phyloP scores from a whole-genome alignment of 345 rosid species.

The Brassica napus region Da-Ae NC_063436.1:22459001-22459500 shows the following conservation, averaged over 20 bases:
- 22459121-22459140: conserved; percentile 3
- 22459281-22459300: conserved; percentile 97
- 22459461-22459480: background rate
- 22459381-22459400: conserved; percentile 20
- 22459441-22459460: conserved; percentile 11
- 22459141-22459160: conserved; percentile 79
- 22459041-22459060: conserved; percentile 69
- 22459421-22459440: background rate
- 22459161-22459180: conserved; percentile 89
- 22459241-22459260: background rate
- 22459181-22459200: conserved; percentile 93
- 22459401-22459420: background rate
- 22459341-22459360: conserved; percentile 70
- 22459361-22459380: conserved; percentile 8
- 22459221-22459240: background rate
- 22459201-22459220: conserved; percentile 17
- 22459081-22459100: conserved; percentile 38
- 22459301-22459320: conserved; percentile 62
- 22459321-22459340: conserved; percentile 63
- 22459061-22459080: conserved; percentile 85
- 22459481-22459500: conserved; percentile 13
- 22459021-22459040: conserved; percentile 93
- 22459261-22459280: conserved; percentile 53
- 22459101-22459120: background rate
- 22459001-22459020: conserved; percentile 88